Evolutionary conservation across 2,329 filamentous ascomycete genomes (phyloP).

Genomic region (Xylariaceae sp.): DNA sequence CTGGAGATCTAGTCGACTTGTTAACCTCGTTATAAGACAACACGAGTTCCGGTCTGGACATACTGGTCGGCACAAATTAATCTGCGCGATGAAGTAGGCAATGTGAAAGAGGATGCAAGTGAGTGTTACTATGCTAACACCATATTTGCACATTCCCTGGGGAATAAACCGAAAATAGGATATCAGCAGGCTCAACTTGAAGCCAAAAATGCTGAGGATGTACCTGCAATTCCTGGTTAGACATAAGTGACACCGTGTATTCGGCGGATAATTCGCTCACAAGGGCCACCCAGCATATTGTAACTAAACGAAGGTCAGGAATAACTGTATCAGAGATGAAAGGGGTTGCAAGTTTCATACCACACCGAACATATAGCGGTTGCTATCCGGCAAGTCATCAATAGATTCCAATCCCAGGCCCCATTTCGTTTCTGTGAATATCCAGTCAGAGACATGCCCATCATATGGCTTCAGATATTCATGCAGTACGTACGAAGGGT

Average conservation of each 20-base stretch:
- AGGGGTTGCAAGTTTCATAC: slow-evolving; percentile 3
- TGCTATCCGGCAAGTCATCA: slow-evolving; percentile 10
- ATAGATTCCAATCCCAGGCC: slow-evolving; percentile 11
- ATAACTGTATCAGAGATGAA: not conserved
- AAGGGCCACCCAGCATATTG: slow-evolving; percentile 14
- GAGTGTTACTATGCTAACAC: slow-evolving; percentile 6
- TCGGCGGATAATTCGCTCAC: slow-evolving; percentile 2
- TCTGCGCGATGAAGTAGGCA: slow-evolving; percentile 11
- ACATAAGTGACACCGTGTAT: not conserved
- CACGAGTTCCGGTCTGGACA: not conserved
- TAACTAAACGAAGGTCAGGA: slow-evolving; percentile 12
- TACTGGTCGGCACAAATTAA: slow-evolving; percentile 17
- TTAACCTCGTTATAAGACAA: not conserved
- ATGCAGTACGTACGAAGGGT: slow-evolving; percentile 7
- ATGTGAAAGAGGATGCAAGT: slow-evolving; percentile 13
- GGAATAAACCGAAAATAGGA: slow-evolving; percentile 16
- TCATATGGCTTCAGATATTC: not conserved
- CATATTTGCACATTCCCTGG: slow-evolving; percentile 12
- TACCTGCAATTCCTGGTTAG: slow-evolving; percentile 5
- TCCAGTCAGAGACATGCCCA: not conserved
- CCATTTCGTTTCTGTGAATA: slow-evolving; percentile 17
- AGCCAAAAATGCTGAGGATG: slow-evolving; percentile 15
- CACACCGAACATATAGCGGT: slow-evolving; percentile 7
- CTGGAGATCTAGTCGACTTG: slow-evolving; percentile 4
- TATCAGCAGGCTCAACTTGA: slow-evolving; percentile 15